A percentile compares a stretch with the other conserved stretches of the same genome.
phyloP scores from a whole-genome alignment of 2,329 filamentous ascomycete genomes.

The Periconia sp. region DNA sequence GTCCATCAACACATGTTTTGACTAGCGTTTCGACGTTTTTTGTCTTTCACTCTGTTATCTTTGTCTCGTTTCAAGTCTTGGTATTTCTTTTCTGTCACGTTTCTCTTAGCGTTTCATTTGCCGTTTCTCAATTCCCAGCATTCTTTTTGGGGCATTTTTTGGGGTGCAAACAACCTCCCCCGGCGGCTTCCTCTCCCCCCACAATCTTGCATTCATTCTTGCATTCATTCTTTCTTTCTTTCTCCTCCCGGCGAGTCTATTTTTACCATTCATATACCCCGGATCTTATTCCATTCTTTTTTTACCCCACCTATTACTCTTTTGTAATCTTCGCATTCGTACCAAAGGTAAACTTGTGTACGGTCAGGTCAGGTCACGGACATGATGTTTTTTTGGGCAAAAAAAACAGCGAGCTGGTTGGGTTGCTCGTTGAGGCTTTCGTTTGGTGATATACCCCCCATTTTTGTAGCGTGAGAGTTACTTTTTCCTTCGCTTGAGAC shows the following conservation, averaged over 20 bases:
- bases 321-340: slow-evolving; percentile 1
- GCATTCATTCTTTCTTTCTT: background rate
- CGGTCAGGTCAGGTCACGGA: no score
- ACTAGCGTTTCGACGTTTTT: no score
- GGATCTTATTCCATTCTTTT: slow-evolving; percentile 4
- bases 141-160: background rate
- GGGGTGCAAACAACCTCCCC: no score
- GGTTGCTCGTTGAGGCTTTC: no score
- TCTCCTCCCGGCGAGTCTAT: background rate
- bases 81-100: background rate
- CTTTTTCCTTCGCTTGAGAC: background rate
- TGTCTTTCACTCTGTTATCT: no score
- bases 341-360: background rate
- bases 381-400: background rate
- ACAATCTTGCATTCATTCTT: background rate
- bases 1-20: no score
- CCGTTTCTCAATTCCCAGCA: background rate
- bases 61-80: no score
- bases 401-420: background rate
- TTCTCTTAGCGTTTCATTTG: no score
- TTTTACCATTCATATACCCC: slow-evolving; percentile 4
- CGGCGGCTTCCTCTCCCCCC: no score
- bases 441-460: background rate
- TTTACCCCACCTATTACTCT: no score
- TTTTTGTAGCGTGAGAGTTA: background rate